Percentiles rank a stretch among this genome's conserved stretches.
These are phyloP conservation scores for Xanthoceras sorbifolium DNA, from an alignment of 345 rosid species.

Conservation along the genomic window DNA sequence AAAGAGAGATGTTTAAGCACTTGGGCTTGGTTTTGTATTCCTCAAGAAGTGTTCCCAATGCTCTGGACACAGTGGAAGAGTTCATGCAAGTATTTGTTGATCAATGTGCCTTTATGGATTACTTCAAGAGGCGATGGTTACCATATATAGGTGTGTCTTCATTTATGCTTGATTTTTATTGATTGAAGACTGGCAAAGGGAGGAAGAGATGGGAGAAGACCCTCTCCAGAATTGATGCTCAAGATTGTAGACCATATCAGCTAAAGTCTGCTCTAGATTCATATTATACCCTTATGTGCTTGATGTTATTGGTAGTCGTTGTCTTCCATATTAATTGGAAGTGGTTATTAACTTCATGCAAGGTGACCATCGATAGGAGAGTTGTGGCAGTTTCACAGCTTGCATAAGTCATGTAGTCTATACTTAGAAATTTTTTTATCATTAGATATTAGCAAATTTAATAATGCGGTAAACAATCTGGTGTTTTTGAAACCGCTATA, in stretches of 20 bases:
- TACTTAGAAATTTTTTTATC: background rate
- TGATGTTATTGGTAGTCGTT: background rate
- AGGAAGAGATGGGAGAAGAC: background rate
- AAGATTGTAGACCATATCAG: background rate
- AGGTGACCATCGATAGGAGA: background rate
- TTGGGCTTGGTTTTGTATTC: conserved; percentile 49
- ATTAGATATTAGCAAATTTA: background rate
- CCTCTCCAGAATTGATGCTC: background rate
- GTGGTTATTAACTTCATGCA: background rate
- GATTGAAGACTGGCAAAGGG: background rate
- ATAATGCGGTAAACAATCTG: background rate
- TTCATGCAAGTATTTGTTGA: conserved; percentile 54
- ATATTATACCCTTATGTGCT: background rate
- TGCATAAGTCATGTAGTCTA: background rate
- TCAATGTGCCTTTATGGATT: conserved; percentile 48
- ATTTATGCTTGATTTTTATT: conserved; percentile 20
- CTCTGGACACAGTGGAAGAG: conserved; percentile 46
- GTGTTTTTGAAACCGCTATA: background rate
- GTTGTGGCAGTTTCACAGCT: background rate
- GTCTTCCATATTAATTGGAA: background rate
- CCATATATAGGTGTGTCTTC: conserved; percentile 40
- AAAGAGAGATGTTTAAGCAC: conserved; percentile 52
- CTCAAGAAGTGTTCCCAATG: conserved; percentile 38
- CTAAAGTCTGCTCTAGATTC: background rate
- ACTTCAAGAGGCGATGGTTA: conserved; percentile 50